These are phyloP conservation scores for Paecilomyces fulvus DNA, from an alignment of 2,329 filamentous ascomycete species.

Conservation along the genomic window DNA sequence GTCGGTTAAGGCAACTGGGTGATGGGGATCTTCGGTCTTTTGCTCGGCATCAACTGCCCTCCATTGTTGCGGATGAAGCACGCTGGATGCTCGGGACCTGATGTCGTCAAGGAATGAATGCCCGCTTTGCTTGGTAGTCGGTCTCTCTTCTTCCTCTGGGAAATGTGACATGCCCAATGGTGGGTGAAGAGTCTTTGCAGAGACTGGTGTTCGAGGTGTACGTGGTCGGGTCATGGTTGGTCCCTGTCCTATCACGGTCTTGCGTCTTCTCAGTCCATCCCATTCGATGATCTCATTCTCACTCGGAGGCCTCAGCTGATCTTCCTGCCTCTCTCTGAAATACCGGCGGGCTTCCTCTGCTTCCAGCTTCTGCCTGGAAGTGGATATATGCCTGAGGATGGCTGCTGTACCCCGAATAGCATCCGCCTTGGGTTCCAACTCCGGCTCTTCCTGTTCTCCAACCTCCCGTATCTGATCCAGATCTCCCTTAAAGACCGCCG, in stretches of 20 bases:
- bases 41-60: conserved; percentile 22
- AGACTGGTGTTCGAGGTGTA: conserved; percentile 32
- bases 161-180: conserved; percentile 84
- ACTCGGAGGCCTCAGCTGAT: conserved; percentile 63
- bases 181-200: conserved; percentile 52
- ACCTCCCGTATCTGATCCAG: conserved; percentile 93
- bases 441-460: conserved; percentile 89
- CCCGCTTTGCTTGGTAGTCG: conserved; percentile 20
- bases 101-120: conserved; percentile 31
- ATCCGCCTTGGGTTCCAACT: conserved; percentile 91
- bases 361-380: conserved; percentile 67
- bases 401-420: conserved; percentile 86
- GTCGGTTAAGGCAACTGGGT: conserved; percentile 55
- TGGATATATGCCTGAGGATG: conserved; percentile 75
- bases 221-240: conserved; percentile 32
- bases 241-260: conserved; percentile 45
- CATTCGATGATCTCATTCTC: conserved; percentile 81
- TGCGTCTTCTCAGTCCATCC: conserved; percentile 77
- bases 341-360: conserved; percentile 69
- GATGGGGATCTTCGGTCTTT: conserved; percentile 44
- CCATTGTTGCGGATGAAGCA: conserved; percentile 28
- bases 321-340: conserved; percentile 65
- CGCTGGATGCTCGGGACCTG: conserved; percentile 29
- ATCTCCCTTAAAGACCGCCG: conserved; percentile 84
- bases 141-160: conserved; percentile 52